phyloP scores from a whole-genome alignment of 352 stramenopile genomes.

The Porosira glacialis region DNA sequence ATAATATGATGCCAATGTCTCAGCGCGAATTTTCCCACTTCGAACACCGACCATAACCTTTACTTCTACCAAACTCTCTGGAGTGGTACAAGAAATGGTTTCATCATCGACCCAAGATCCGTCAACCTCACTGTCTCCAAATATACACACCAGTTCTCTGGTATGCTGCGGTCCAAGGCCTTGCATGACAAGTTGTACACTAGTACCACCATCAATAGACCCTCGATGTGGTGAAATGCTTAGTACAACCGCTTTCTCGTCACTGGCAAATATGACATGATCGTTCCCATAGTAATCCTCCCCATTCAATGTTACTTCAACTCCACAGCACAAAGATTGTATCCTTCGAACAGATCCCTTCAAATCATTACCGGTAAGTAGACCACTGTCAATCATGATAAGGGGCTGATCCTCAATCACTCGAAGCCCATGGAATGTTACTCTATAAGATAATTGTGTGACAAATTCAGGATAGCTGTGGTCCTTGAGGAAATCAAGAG shows the following conservation, averaged over 20 bases:
- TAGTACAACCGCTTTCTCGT: conserved; percentile 27
- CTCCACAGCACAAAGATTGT: conserved; percentile 18
- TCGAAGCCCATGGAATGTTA: too few species aligned
- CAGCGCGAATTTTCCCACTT: conserved; percentile 12
- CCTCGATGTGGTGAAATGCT: conserved; percentile 15
- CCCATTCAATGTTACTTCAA: conserved; percentile 27
- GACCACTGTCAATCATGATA: neutral
- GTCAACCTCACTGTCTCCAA: conserved; percentile 18
- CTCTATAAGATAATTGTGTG: conserved; percentile 16
- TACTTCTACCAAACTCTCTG: conserved; percentile 6
- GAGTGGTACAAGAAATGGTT: conserved; percentile 16
- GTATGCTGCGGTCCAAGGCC: conserved; percentile 3
- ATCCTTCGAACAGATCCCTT: conserved; percentile 4
- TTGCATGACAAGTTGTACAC: conserved; percentile 17
- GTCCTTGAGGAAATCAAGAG: neutral
- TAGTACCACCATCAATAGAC: conserved; percentile 17
- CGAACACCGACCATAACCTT: conserved; percentile 21
- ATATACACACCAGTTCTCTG: conserved; percentile 18
- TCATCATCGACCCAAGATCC: conserved; percentile 15
- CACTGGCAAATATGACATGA: conserved; percentile 22
- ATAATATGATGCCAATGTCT: conserved; percentile 18
- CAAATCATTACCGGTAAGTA: neutral
- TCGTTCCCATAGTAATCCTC: conserved; percentile 10
- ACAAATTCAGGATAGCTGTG: neutral
- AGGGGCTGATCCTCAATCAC: conserved; percentile 13